These are phyloP conservation scores for Porpolomopsis calyptriformis DNA, from an alignment of 768 basidiomycete genomes.

Conservation along the genomic window DNA sequence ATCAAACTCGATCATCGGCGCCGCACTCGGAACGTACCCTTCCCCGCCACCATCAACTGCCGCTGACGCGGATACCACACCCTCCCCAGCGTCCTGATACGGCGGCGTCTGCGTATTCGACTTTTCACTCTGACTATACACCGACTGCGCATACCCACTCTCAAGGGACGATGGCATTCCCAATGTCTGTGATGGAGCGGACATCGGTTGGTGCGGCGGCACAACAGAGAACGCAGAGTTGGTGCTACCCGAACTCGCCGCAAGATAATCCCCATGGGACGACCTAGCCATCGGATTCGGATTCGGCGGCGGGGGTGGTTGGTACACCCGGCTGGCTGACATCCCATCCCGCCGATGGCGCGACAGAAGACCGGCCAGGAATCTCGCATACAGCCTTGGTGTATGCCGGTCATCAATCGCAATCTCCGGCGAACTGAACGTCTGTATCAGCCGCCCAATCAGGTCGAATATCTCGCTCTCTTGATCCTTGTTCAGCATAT, in stretches of 20 bases:
- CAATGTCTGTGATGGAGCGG: too few relatives aligned
- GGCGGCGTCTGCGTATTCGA: constrained; percentile 24
- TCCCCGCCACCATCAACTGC: too few relatives aligned
- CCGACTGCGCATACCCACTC: constrained; percentile 12
- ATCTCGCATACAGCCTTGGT: constrained; percentile 69
- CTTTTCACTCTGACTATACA: constrained; percentile 13
- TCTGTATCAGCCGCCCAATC: constrained; percentile 64
- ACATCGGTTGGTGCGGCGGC: too few relatives aligned
- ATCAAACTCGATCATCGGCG: constrained; percentile 33
- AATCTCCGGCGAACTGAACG: constrained; percentile 57
- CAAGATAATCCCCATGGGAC: constrained; percentile 10
- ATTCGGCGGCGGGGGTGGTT: constrained; percentile 35
- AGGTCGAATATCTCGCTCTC: constrained; percentile 63
- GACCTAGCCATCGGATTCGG: constrained; percentile 13
- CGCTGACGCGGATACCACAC: too few relatives aligned
- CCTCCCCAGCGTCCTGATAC: too few relatives aligned
- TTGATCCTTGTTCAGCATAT: constrained; percentile 47
- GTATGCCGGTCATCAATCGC: constrained; percentile 78
- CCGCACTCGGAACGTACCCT: constrained; percentile 32
- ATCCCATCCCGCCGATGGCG: constrained; percentile 60
- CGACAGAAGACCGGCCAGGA: constrained; percentile 61
- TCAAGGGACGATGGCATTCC: too few relatives aligned
- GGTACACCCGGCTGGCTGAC: constrained; percentile 44
- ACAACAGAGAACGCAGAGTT: constrained; percentile 22
- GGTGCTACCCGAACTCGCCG: constrained; percentile 14